These are phyloP conservation scores for Rhododendron ferrugineum DNA, from an alignment of 148 eudicot species.

Conservation along the genomic window DNA sequence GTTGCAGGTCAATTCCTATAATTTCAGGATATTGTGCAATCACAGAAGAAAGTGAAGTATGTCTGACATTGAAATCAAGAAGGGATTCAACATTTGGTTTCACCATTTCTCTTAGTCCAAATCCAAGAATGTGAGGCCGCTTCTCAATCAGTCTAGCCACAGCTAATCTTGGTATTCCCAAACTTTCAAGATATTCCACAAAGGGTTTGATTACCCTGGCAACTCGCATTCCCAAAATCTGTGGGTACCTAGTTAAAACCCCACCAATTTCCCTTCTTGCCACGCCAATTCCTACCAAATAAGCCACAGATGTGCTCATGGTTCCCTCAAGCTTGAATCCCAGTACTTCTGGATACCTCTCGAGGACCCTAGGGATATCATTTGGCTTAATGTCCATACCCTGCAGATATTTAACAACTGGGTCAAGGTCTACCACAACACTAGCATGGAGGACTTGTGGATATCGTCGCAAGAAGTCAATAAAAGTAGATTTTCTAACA, in stretches of 20 bases:
- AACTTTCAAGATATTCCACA: slow-evolving; percentile 74
- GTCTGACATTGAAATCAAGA: slow-evolving; percentile 53
- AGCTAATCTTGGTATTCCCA: slow-evolving; percentile 74
- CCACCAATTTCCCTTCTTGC: slow-evolving; percentile 85
- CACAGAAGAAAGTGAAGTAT: slow-evolving; percentile 58
- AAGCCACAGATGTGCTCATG: slow-evolving; percentile 98
- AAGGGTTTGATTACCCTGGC: slow-evolving; percentile 86
- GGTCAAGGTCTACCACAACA: slow-evolving; percentile 91
- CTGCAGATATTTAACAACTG: slow-evolving; percentile 86
- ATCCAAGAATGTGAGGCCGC: slow-evolving; percentile 86
- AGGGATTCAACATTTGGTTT: slow-evolving; percentile 71
- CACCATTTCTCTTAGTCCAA: slow-evolving; percentile 58
- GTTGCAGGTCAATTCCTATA: slow-evolving; percentile 62
- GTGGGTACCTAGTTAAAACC: slow-evolving; percentile 74
- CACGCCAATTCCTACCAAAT: slow-evolving; percentile 92
- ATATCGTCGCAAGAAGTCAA: slow-evolving; percentile 73
- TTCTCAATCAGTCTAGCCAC: slow-evolving; percentile 85
- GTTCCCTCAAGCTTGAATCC: slow-evolving; percentile 99
- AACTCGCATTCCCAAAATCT: slow-evolving; percentile 91
- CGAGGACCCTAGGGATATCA: slow-evolving; percentile 80
- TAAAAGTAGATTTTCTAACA: slow-evolving; percentile 65
- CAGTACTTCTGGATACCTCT: slow-evolving; percentile 82
- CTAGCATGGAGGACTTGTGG: slow-evolving; percentile 97
- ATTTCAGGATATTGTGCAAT: slow-evolving; percentile 96
- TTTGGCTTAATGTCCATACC: slow-evolving; percentile 74